Evolutionary conservation across 495 filamentous ascomycete species (phyloP), one percentile per base, ranked within the genome.

Genomic region (Jackrogersella multiformis): DNA sequence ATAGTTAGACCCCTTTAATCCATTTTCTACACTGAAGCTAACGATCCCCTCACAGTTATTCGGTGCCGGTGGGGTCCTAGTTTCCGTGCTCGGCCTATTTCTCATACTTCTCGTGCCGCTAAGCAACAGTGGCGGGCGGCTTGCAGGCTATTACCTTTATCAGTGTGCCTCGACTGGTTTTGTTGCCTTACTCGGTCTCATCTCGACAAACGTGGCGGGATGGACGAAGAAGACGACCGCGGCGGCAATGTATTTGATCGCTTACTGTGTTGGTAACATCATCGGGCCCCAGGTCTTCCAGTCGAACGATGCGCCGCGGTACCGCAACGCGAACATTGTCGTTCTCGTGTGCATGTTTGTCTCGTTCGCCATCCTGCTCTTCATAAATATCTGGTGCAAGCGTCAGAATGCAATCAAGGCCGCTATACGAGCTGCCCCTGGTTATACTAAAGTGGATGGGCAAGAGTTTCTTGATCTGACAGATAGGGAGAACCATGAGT

Each of bases 171-270:
- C 89, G 1, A 88, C 85, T 13, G 83, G 82, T 5, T 84, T 89
- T 72, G 87, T 88, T 0, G 80, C 85, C 41, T 75, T 77, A 0
- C 77, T 89, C 55, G 84, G 86, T 1, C 78, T 90, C 54, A 86
- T 90, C 42, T 83, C 82, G 0, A 86, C 83, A 18, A 91, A 92
- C 63, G 84, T 91, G 5, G 87, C 88, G 0, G 88, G 89, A 15
- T 91, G 89, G 72, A 91, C 89, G 8, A 91, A 91, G 78, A 91
- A 91, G 75, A 91, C 89, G 0, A 91, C 89, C 0, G 85, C 90
- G 5, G 88, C 88, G 0, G 88, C 88, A 0, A 73, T 92, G 52
- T 90, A 89, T 60, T 74, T 92, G n/a, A 87, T 90, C 39, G 83
- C 80, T 1, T 90, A 90, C 61, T 89, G 87, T 64, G 81, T 80